These are phyloP conservation scores for Vitis riparia DNA, from an alignment of 164 flowering plant species.

Conservation along the genomic window DNA sequence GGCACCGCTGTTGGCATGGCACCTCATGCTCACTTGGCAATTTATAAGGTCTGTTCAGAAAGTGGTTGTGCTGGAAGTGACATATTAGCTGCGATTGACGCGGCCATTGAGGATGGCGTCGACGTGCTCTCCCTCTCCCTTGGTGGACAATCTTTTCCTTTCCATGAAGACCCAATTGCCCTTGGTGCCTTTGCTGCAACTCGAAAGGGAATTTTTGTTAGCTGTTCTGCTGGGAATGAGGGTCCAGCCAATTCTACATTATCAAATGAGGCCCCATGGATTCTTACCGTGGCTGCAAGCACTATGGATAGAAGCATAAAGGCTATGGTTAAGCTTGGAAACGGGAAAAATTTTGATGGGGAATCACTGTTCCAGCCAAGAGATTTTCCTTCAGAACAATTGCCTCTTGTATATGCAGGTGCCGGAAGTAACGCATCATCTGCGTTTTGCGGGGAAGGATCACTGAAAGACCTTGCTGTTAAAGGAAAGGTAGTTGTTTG, in stretches of 20 bases:
- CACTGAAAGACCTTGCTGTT: slow-evolving; percentile 13
- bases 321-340: slow-evolving; percentile 28
- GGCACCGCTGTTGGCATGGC: slow-evolving; percentile 35
- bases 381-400: slow-evolving; percentile 3
- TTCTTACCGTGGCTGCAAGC: slow-evolving; percentile 39
- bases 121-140: slow-evolving; percentile 32
- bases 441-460: slow-evolving; percentile 20
- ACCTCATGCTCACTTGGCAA: slow-evolving; percentile 31
- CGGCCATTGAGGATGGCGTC: slow-evolving; percentile 34
- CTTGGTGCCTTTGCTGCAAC: slow-evolving; percentile 28
- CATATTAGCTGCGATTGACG: slow-evolving; percentile 29
- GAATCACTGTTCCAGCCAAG: slow-evolving; percentile 33
- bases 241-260: slow-evolving; percentile 19
- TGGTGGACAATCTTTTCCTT: slow-evolving; percentile 11
- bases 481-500: slow-evolving; percentile 48
- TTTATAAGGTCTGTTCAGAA: slow-evolving; percentile 25
- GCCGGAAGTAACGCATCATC: slow-evolving; percentile 6
- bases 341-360: slow-evolving; percentile 17
- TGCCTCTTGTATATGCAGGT: slow-evolving; percentile 34
- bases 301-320: slow-evolving; percentile 25
- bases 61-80: slow-evolving; percentile 7
- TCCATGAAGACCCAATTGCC: slow-evolving; percentile 10
- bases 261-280: slow-evolving; percentile 36
- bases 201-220: slow-evolving; percentile 29
- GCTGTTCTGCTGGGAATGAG: slow-evolving; percentile 27